Conservation (phyloP, 148 eudicot genomes). For the Suaeda aralocaspica region DNA sequence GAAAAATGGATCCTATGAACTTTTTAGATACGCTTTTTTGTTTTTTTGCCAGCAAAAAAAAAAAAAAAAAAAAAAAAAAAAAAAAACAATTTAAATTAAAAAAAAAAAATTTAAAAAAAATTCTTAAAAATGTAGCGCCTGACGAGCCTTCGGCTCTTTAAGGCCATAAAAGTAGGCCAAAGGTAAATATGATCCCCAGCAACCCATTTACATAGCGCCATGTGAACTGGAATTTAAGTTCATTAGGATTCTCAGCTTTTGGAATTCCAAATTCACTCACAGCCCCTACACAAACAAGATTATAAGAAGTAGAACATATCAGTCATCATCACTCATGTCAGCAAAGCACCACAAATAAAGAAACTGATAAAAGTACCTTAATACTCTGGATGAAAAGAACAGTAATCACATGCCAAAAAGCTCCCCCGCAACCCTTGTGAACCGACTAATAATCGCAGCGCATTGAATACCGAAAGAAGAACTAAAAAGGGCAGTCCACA, state of each 20-base stretch:
- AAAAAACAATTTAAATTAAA: neutral
- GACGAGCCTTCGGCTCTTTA: conserved; percentile 53
- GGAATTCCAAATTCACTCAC: conserved; percentile 53
- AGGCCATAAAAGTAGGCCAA: conserved; percentile 56
- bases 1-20: conserved; percentile 4
- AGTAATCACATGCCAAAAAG: conserved; percentile 66
- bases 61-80: neutral
- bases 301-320: neutral
- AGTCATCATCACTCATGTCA: neutral
- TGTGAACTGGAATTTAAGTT: conserved; percentile 40
- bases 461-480: conserved; percentile 54
- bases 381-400: conserved; percentile 69
- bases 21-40: neutral
- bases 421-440: conserved; percentile 70
- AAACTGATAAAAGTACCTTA: conserved; percentile 31
- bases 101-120: neutral
- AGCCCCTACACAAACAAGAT: conserved; percentile 34
- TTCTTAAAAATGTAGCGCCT: conserved; percentile 31
- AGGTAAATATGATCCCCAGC: conserved; percentile 54
- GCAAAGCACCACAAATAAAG: neutral
- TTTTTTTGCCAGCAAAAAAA: neutral
- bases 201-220: conserved; percentile 74
- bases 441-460: conserved; percentile 48
- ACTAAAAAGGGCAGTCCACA: conserved; percentile 59
- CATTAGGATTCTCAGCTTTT: conserved; percentile 27